Evolutionary conservation across 2,329 filamentous ascomycete species (phyloP), one percentile per base, ranked within the genome.

Genomic region (Triangularia setosa): DNA sequence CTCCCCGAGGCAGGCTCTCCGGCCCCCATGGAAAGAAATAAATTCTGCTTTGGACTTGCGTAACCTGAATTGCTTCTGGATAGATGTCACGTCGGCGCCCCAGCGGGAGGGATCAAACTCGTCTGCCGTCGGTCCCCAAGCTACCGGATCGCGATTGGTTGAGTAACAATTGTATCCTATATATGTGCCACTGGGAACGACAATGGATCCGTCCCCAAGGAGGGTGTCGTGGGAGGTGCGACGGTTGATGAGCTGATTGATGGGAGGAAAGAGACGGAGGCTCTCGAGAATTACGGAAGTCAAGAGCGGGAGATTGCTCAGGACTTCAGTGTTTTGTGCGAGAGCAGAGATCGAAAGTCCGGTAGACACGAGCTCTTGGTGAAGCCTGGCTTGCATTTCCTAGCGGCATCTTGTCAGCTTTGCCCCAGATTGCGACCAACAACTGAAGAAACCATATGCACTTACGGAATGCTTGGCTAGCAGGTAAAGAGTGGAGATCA

Each of bases 161-260:
- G 67, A 68, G 54, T 64, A 67, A 58, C 67, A 68, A 35, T 67
- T 65, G 59, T 68, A 68, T 12, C 67, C 67, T 2, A 68, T 35
- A 14, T 68, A 68, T 0, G 63, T 67, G 0, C 63, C 65, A 40
- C 60, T 61, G 48, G 67, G 67, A n/a, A 68, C 64, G 11, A 62
- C 52, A 48, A 68, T 58, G 12, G 56, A 40, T 0, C 63, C 67
- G 12, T 44, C 5, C 18, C 65, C 65, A 2, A 68, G 53, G 18
- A 65, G 24, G 6, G 52, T 55, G 24, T 67, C 35, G 8, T 59
- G 14, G 23, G 40, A 56, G 2, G 63, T 61, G 14, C 55, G 75
- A 5, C 80, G 76, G 61, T 83, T 83, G 67, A 83, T 79, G 52
- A 84, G 73, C 64, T 83, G 80, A 0, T 75, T 78, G 59, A 84